Conservation (phyloP, 129 eudicot genomes). For the Smallanthus sonchifolius region DNA sequence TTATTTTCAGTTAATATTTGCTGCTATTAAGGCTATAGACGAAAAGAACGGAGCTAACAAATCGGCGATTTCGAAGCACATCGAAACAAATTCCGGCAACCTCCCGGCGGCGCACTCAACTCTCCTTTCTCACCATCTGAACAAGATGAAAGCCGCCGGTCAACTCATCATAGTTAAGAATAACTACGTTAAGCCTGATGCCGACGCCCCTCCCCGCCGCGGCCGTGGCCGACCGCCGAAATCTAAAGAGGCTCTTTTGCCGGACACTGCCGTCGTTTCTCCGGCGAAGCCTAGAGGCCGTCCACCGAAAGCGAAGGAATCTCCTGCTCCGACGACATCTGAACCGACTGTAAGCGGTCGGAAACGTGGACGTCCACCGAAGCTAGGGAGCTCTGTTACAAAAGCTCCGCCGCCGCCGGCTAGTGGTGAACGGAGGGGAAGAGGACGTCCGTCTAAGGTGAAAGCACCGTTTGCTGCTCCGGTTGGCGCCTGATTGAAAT, state of each 20-base stretch:
- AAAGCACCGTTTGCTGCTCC: conserved; percentile 37
- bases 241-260: conserved; percentile 31
- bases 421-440: conserved; percentile 47
- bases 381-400: conserved; percentile 4
- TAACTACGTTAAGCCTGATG: conserved; percentile 57
- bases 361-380: conserved; percentile 72
- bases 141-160: conserved; percentile 55
- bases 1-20: conserved; percentile 46
- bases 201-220: conserved; percentile 48
- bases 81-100: conserved; percentile 44
- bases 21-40: conserved; percentile 46
- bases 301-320: conserved; percentile 50
- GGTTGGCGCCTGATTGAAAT: conserved; percentile 43
- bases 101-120: conserved; percentile 62
- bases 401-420: not conserved
- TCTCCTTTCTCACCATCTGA: conserved; percentile 58
- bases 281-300: conserved; percentile 64
- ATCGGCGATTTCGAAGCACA: conserved; percentile 49
- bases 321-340: conserved; percentile 18
- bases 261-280: conserved; percentile 14
- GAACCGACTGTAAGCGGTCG: conserved; percentile 38
- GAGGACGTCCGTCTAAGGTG: conserved; percentile 73
- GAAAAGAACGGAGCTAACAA: conserved; percentile 51
- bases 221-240: conserved; percentile 84
- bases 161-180: conserved; percentile 49